Conservation (phyloP, 2,329 filamentous ascomycete species). For the Rhytidhysteron rufulum region DNA sequence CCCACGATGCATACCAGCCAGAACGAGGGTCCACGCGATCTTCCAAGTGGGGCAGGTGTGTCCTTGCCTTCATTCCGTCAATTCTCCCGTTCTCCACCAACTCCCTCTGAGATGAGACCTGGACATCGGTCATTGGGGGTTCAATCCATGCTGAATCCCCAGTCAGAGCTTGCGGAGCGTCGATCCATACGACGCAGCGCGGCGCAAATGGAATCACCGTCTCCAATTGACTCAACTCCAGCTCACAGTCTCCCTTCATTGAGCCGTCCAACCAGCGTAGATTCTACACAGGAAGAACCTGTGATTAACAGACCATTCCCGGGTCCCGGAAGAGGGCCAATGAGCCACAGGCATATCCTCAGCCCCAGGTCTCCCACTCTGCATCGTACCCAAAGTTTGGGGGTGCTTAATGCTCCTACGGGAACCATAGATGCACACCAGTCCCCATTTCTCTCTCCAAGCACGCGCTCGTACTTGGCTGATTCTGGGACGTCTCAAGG, state of each 20-base stretch:
- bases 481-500: conserved; percentile 43
- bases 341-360: conserved; percentile 53
- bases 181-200: conserved; percentile 37
- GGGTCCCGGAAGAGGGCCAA: conserved; percentile 19
- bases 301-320: conserved; percentile 21
- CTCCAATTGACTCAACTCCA: conserved; percentile 33
- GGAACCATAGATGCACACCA: conserved; percentile 48
- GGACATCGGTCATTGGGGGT: conserved; percentile 37
- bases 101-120: conserved; percentile 25
- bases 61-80: conserved; percentile 33
- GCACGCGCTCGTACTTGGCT: conserved; percentile 39
- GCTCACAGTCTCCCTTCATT: conserved; percentile 29
- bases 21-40: conserved; percentile 17
- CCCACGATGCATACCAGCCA: conserved; percentile 24
- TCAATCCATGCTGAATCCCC: conserved; percentile 46
- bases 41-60: conserved; percentile 13
- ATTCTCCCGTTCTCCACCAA: conserved; percentile 31
- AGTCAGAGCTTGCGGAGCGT: conserved; percentile 30
- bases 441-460: conserved; percentile 45
- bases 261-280: conserved; percentile 31
- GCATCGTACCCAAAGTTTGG: conserved; percentile 50
- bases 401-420: conserved; percentile 39
- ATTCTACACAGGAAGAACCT: conserved; percentile 24
- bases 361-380: conserved; percentile 55
- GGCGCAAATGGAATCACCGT: conserved; percentile 42